Percentiles rank a stretch among this genome's conserved stretches.
Evolutionary conservation across 1,284 basidiomycete genomes (phyloP).

Genomic region (Leucoagaricus sp.): DNA sequence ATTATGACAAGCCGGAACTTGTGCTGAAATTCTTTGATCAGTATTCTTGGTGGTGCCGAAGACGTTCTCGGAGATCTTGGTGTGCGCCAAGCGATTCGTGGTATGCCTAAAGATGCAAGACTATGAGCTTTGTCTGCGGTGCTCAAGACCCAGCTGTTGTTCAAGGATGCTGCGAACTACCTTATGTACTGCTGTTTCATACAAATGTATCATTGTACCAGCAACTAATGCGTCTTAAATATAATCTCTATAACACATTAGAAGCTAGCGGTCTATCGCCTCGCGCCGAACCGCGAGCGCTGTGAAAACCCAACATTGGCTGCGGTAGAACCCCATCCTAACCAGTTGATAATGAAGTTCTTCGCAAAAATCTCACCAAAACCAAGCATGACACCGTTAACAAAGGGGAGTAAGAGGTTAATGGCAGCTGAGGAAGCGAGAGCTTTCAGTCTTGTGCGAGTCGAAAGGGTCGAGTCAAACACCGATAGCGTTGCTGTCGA

Average conservation of each 20-base stretch:
- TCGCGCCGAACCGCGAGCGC: constrained; percentile 1
- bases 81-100: constrained; percentile 66
- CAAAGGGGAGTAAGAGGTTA: constrained; percentile 91
- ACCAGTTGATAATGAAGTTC: constrained; percentile 75
- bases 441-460: constrained; percentile 67
- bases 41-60: constrained; percentile 67
- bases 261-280: constrained; percentile 3
- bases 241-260: constrained; percentile 3
- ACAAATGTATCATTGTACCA: no score
- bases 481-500: constrained; percentile 77
- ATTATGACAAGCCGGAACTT: neutral
- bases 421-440: constrained; percentile 85
- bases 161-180: no score
- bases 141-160: no score
- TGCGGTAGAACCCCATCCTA: constrained; percentile 45
- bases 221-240: constrained; percentile 4
- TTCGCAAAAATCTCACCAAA: constrained; percentile 98
- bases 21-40: constrained; percentile 22
- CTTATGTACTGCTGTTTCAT: no score
- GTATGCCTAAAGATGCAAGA: constrained; percentile 61
- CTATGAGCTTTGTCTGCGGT: constrained; percentile 34
- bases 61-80: constrained; percentile 72
- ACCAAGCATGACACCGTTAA: constrained; percentile 98
- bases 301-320: constrained; percentile 23
- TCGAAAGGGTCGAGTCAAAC: constrained; percentile 70